Percentiles rank a stretch among this genome's conserved stretches.
Evolutionary conservation across 2,329 filamentous ascomycete genomes (phyloP).

Genomic region (Phyllosticta citribraziliensis): DNA sequence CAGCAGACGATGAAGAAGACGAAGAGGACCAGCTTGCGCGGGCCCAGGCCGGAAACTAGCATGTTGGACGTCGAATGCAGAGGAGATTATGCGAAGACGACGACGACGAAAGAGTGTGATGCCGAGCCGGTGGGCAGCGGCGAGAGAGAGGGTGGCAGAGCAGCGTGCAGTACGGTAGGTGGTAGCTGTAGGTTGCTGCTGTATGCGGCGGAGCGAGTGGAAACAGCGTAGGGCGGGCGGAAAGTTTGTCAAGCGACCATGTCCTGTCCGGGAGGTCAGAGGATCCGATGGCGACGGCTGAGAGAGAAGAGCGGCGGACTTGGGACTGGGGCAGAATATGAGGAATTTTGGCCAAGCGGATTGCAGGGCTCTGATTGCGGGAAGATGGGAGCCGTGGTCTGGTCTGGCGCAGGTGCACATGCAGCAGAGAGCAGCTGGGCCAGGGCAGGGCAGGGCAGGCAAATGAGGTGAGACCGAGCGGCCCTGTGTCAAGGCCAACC

Average conservation of each 20-base stretch:
- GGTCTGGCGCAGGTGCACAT: background rate
- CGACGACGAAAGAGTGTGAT: background rate
- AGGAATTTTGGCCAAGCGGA: background rate
- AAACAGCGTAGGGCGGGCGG: background rate
- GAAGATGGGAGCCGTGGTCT: background rate
- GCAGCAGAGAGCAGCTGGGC: background rate
- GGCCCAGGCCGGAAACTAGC: conserved; percentile 10
- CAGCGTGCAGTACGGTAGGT: background rate
- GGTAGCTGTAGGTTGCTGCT: too few species aligned
- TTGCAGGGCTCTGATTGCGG: background rate
- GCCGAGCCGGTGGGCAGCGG: conserved; percentile 6
- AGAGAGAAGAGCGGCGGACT: background rate
- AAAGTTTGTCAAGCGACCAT: conserved; percentile 4
- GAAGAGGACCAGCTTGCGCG: conserved; percentile 11
- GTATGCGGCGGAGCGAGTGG: background rate
- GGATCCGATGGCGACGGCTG: background rate
- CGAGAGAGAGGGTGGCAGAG: background rate
- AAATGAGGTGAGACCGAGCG: background rate
- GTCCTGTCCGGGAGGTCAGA: background rate
- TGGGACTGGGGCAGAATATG: background rate
- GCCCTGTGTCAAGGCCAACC: conserved; percentile 8
- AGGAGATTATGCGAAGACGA: background rate
- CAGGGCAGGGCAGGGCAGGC: background rate
- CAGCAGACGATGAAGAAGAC: conserved; percentile 12
- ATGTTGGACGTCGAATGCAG: background rate